These are phyloP conservation scores for Pezicula radicicola DNA, from an alignment of 2,329 filamentous ascomycete genomes.

Conservation along the genomic window DNA sequence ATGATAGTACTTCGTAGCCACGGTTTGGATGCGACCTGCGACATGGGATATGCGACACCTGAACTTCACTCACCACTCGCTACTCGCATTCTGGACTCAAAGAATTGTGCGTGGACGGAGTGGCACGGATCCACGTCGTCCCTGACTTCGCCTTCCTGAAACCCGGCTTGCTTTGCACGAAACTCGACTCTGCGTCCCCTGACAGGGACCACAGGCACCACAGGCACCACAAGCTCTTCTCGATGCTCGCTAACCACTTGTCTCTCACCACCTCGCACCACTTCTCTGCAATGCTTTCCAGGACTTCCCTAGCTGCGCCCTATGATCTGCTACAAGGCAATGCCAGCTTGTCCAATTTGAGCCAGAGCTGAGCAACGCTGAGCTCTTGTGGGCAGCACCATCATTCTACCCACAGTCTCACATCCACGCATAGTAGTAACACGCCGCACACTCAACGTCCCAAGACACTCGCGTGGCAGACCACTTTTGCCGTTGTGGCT, in stretches of 20 bases:
- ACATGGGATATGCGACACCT: too few relatives aligned
- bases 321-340: conserved; percentile 2
- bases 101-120: not conserved
- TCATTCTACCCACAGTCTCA: not conserved
- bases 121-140: not conserved
- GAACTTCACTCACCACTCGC: too few relatives aligned
- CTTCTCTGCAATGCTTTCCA: not conserved
- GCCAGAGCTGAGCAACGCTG: not conserved
- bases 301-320: not conserved
- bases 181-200: not conserved
- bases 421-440: not conserved
- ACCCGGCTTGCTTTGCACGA: not conserved
- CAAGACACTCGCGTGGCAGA: not conserved
- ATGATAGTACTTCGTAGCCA: too few relatives aligned
- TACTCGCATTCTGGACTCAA: too few relatives aligned
- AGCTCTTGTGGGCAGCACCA: not conserved
- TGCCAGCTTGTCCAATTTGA: not conserved
- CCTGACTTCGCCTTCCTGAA: not conserved
- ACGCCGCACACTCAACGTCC: not conserved
- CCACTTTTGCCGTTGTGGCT: conserved; percentile 2
- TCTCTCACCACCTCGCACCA: not conserved
- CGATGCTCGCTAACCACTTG: too few relatives aligned
- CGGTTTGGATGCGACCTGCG: too few relatives aligned
- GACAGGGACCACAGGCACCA: too few relatives aligned
- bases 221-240: too few relatives aligned